phyloP scores from a whole-genome alignment of 2,329 filamentous ascomycete genomes.

The Phialemoniopsis sp. region DNA sequence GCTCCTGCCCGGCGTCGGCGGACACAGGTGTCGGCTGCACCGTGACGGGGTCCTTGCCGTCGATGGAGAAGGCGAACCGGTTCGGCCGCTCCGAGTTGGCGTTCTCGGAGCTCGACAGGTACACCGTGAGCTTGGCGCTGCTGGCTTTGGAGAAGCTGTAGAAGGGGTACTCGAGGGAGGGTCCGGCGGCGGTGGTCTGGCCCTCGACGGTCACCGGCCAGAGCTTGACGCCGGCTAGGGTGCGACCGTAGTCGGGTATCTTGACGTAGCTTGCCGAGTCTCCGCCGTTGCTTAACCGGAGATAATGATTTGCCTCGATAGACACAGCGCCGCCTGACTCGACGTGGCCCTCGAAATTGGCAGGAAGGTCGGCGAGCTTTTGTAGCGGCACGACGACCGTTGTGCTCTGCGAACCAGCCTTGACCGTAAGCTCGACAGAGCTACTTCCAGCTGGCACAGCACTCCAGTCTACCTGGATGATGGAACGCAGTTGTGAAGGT shows the following conservation, averaged over 20 bases:
- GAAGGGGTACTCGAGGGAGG: constrained; percentile 17
- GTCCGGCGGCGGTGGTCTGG: constrained; percentile 11
- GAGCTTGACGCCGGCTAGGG: constrained; percentile 19
- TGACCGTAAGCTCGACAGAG: constrained; percentile 25
- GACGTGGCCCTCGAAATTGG: constrained; percentile 19
- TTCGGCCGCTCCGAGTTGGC: constrained; percentile 18
- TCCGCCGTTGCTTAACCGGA: constrained; percentile 5
- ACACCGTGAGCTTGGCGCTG: constrained; percentile 14
- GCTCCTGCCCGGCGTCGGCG: constrained; percentile 15
- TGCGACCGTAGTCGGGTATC: constrained; percentile 23
- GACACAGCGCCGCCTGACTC: constrained; percentile 18
- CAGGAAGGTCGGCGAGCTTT: constrained; percentile 16
- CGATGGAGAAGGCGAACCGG: constrained; percentile 18
- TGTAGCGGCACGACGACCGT: constrained; percentile 35
- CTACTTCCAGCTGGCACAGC: constrained; percentile 27
- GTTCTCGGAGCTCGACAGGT: constrained; percentile 22
- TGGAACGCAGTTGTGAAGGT: constrained; percentile 27
- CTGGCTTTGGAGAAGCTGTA: constrained; percentile 16
- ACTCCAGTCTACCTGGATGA: constrained; percentile 36
- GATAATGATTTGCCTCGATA: constrained; percentile 14
- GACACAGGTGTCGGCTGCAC: constrained; percentile 17
- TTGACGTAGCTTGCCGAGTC: constrained; percentile 10
- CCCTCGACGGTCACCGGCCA: constrained; percentile 15
- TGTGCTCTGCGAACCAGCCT: too few species aligned
- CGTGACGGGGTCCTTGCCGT: constrained; percentile 11